A percentile compares a stretch with the other conserved stretches of the same genome.
These are phyloP conservation scores for Fusarium hostae DNA, from an alignment of 2,329 filamentous ascomycete species.

Conservation along the genomic window DNA sequence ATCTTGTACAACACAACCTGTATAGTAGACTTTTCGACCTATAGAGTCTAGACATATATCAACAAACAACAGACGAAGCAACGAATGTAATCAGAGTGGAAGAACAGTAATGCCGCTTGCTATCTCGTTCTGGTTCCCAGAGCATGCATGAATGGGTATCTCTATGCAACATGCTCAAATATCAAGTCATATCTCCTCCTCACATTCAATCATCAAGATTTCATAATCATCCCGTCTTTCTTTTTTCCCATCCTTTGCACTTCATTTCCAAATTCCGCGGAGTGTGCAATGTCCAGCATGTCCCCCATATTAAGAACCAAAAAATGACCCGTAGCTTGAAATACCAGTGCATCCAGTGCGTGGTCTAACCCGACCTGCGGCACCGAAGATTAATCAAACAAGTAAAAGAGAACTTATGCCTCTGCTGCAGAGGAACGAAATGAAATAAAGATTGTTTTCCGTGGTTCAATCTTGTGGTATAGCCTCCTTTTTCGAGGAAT, in stretches of 20 bases:
- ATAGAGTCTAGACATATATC: neutral
- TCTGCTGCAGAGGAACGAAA: slow-evolving; percentile 1
- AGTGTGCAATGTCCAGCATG: slow-evolving; percentile 45
- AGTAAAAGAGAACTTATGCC: slow-evolving; percentile 5
- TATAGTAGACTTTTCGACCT: neutral
- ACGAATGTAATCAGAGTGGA: neutral
- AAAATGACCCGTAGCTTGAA: slow-evolving; percentile 23
- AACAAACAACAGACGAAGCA: neutral
- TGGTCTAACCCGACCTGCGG: slow-evolving; percentile 46
- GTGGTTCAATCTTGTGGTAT: slow-evolving; percentile 16
- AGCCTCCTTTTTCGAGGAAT: slow-evolving; percentile 14
- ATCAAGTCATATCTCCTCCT: slow-evolving; percentile 40
- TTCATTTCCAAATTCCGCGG: slow-evolving; percentile 18
- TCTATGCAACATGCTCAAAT: slow-evolving; percentile 47
- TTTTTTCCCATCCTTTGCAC: slow-evolving; percentile 25
- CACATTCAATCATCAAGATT: slow-evolving; percentile 43
- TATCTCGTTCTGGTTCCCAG: slow-evolving; percentile 44
- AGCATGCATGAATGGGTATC: slow-evolving; percentile 47
- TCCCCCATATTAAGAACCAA: slow-evolving; percentile 33
- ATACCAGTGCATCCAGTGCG: slow-evolving; percentile 46
- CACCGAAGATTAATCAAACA: slow-evolving; percentile 36
- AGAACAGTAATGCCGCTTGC: slow-evolving; percentile 46
- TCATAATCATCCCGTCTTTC: slow-evolving; percentile 27
- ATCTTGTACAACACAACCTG: neutral
- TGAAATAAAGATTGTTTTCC: slow-evolving; percentile 1